Conservation (phyloP, 371 early-diverging fungal genomes). For the Mortierella sp. region DNA sequence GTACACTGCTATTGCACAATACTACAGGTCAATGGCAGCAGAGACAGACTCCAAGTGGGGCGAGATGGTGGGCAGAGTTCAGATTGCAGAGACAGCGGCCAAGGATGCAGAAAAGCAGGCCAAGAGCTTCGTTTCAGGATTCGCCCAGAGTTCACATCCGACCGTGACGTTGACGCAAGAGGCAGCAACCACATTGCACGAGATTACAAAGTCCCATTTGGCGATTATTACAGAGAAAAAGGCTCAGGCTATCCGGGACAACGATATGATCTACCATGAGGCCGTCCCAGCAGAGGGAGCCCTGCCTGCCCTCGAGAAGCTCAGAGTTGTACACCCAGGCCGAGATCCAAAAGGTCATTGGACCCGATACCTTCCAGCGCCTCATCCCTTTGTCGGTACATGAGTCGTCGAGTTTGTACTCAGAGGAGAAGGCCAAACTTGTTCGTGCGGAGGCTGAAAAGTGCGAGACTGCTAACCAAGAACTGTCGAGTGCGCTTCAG, state of each 20-base stretch:
- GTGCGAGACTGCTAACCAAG: constrained; percentile 88
- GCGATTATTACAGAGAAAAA: constrained; percentile 75
- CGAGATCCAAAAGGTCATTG: constrained; percentile 83
- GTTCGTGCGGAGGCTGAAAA: constrained; percentile 84
- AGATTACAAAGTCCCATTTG: constrained; percentile 72
- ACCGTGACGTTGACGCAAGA: constrained; percentile 67
- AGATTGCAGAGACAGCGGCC: constrained; percentile 82
- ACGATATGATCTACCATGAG: constrained; percentile 97
- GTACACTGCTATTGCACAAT: constrained; percentile 87
- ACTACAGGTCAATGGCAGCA: constrained; percentile 83
- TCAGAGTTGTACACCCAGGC: constrained; percentile 77
- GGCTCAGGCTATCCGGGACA: constrained; percentile 81
- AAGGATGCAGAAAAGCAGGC: constrained; percentile 89
- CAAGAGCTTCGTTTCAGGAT: constrained; percentile 68
- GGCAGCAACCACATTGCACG: constrained; percentile 72
- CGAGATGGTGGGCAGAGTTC: constrained; percentile 84
- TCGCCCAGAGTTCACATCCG: constrained; percentile 54
- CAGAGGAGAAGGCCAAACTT: constrained; percentile 95
- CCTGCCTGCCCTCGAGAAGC: constrained; percentile 86
- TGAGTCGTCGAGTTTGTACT: constrained; percentile 92
- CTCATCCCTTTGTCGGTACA: constrained; percentile 94
- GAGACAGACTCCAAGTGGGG: constrained; percentile 89
- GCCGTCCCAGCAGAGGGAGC: constrained; percentile 85
- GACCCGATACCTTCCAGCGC: constrained; percentile 88
- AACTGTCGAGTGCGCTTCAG: constrained; percentile 85